phyloP scores from a whole-genome alignment of 768 basidiomycete species.

The Podaxis sp. region DNA sequence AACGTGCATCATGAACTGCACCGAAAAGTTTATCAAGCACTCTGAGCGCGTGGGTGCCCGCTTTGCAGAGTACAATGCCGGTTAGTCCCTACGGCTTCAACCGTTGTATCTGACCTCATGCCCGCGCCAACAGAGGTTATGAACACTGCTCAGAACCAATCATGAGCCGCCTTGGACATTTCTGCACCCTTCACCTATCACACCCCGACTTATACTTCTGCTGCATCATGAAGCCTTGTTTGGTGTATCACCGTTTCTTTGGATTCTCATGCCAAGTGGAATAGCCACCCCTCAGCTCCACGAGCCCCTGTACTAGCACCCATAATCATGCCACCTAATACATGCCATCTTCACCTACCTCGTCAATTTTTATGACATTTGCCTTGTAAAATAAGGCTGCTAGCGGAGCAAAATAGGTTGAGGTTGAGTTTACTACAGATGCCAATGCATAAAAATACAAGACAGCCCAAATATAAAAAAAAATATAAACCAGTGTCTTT shows the following conservation, averaged over 20 bases:
- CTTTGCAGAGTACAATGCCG: constrained; percentile 90
- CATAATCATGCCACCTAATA: not conserved
- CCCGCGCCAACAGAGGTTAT: constrained; percentile 32
- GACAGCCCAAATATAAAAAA: not conserved
- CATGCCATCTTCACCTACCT: not conserved
- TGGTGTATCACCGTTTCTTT: not conserved
- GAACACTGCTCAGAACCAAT: constrained; percentile 35
- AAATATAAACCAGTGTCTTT: not conserved
- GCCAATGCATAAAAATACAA: constrained; percentile 6
- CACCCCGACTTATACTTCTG: not conserved
- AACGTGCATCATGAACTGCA: constrained; percentile 87
- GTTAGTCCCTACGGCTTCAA: constrained; percentile 43
- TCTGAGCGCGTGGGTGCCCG: constrained; percentile 90
- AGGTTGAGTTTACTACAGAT: not conserved
- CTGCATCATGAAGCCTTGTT: not conserved
- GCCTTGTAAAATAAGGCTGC: too few species aligned
- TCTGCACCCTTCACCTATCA: not conserved
- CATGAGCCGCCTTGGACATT: constrained; percentile 19
- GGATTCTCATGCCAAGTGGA: not conserved
- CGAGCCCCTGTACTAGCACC: not conserved
- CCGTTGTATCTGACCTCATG: not conserved
- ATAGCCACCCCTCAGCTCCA: not conserved
- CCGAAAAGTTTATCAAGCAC: constrained; percentile 97
- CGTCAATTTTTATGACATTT: not conserved
- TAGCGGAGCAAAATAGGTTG: too few species aligned